phyloP scores from a whole-genome alignment of 257 asterid species.

The Osmanthus fragrans region DNA sequence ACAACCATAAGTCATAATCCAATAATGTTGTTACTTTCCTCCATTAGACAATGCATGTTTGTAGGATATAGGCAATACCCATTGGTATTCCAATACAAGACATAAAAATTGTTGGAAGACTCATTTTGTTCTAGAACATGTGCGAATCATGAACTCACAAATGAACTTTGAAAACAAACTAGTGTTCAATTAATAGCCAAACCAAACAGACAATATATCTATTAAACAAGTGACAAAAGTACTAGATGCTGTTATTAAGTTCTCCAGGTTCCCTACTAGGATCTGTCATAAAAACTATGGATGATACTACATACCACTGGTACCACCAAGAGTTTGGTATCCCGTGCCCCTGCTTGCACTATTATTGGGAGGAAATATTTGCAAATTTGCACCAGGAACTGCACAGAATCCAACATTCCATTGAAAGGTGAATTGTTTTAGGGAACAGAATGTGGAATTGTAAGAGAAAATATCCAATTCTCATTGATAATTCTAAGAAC shows the following conservation, averaged over 20 bases:
- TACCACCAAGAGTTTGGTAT: slow-evolving; percentile 65
- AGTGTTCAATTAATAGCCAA: neutral
- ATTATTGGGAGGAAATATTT: slow-evolving; percentile 74
- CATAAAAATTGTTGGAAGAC: slow-evolving; percentile 1
- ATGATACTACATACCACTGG: slow-evolving; percentile 48
- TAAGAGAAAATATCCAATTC: neutral
- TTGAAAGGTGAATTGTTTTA: slow-evolving; percentile 11
- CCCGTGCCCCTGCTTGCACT: slow-evolving; percentile 53
- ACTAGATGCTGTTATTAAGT: slow-evolving; percentile 15
- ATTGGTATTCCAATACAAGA: neutral
- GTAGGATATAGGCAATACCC: neutral
- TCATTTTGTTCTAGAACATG: slow-evolving; percentile 11
- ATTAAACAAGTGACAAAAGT: too few species aligned
- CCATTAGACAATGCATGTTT: neutral
- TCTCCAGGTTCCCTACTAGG: slow-evolving; percentile 14
- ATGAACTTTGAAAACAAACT: neutral
- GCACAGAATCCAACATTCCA: slow-evolving; percentile 21
- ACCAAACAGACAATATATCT: neutral
- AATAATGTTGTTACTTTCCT: neutral
- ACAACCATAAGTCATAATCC: slow-evolving; percentile 1
- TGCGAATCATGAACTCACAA: slow-evolving; percentile 9
- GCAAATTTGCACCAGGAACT: slow-evolving; percentile 83
- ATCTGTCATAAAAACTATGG: neutral
- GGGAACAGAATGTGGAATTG: neutral
- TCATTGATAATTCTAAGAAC: neutral